A percentile compares a stretch with the other conserved stretches of the same genome.
phyloP scores from a whole-genome alignment of 192 early-diverging fungal genomes.

The Dissophora ornata region DNA sequence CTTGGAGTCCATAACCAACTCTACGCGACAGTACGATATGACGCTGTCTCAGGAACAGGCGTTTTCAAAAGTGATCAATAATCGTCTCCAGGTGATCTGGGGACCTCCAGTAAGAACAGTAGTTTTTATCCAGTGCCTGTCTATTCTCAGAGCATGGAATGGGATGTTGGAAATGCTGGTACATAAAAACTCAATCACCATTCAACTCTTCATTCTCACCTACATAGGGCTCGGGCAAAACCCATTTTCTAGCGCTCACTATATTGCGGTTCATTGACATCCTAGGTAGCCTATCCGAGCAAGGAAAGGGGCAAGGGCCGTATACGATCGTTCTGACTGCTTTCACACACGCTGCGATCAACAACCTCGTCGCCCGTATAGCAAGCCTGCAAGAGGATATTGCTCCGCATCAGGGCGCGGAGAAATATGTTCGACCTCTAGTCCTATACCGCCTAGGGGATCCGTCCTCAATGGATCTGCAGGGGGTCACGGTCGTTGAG shows the following conservation, averaged over 20 bases:
- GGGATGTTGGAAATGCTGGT: not conserved
- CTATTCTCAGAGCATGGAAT: not conserved
- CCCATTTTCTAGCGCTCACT: constrained; percentile 61
- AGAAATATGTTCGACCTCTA: constrained; percentile 11
- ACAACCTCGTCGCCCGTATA: constrained; percentile 54
- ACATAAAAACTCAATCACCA: not conserved
- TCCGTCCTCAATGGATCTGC: not conserved
- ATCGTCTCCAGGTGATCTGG: constrained; percentile 61
- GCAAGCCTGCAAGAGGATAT: constrained; percentile 24
- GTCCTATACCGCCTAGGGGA: constrained; percentile 41
- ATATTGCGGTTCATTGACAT: constrained; percentile 54
- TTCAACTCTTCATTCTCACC: not conserved
- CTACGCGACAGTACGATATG: constrained; percentile 54
- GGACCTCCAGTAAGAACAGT: constrained; percentile 57
- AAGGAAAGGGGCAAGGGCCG: constrained; percentile 39
- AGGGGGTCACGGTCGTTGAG: constrained; percentile 11
- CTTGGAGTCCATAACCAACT: constrained; percentile 38
- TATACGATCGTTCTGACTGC: constrained; percentile 62
- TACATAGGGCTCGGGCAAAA: constrained; percentile 63
- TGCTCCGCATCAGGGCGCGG: constrained; percentile 27
- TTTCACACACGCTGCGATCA: constrained; percentile 61
- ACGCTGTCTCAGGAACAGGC: constrained; percentile 58
- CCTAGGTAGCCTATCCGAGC: constrained; percentile 20
- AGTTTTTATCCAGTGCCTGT: not conserved
- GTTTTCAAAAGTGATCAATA: constrained; percentile 41